Evolutionary conservation across 768 basidiomycete genomes (phyloP), one percentile per base, ranked within the genome.

Genomic region (Mycena venus): DNA sequence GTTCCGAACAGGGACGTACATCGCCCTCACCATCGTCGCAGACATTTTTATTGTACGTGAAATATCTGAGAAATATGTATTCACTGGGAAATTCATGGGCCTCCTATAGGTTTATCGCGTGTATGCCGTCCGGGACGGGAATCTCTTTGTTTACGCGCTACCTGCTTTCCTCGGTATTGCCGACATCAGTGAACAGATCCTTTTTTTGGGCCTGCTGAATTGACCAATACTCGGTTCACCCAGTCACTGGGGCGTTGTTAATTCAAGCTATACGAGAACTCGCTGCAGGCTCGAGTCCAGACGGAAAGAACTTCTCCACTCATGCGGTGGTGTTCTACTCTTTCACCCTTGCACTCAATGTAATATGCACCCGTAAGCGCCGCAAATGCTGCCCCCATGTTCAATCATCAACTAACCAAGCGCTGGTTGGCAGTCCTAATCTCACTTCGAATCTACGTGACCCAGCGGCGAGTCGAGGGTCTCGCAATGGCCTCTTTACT

Each of bases 1-100:
- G 75, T 73, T 76, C 44, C 53, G 75, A 23, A 76, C 75, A 15
- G 71, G 71, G 23, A 73, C 75, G 7, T 76, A 76, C 67, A 68
- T 76, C 11, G 75, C 71, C 21, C 58, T 76, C 40, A 76, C 75
- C 23, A 64, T 76, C 31, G 71, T 76, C 9, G 75, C 75, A 8
- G 75, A 76, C 53, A 69, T 76, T n/a, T 76, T 76, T 27, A 65
- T 76, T n/a, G 75, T 69, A 27, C 27, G 75, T 60, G 10, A 36
- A 21, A 19, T 23, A 25, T 15, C 25, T 4, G 8, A 10, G 5
- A 9, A n/a, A 2, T 14, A n/a, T n/a, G n/a, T 14, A 6, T 31
- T 36, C n/a, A 36, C 17, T 14, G 19, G 4, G 8, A 17, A 3
- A 17, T 19, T 38, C 42, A 29, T 21, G 1, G 3, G 11, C 15